These are phyloP conservation scores for Pseudocercospora musae DNA, from an alignment of 2,329 filamentous ascomycete genomes.

Conservation along the genomic window DNA sequence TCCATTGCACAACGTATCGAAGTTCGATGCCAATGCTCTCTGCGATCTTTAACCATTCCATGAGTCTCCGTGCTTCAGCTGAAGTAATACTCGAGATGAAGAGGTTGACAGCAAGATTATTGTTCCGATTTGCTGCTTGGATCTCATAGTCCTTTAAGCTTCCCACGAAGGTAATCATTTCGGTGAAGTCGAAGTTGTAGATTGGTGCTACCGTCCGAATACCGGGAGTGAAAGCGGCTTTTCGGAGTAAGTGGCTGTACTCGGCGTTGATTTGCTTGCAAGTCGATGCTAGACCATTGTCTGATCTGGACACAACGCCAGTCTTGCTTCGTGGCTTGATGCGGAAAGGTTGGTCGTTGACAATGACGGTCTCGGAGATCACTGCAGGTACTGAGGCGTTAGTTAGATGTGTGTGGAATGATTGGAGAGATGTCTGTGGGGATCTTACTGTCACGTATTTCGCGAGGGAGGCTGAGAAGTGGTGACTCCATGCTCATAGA, in stretches of 20 bases:
- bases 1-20: slow-evolving; percentile 20
- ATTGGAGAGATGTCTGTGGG: not conserved
- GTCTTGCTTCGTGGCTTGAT: slow-evolving; percentile 4
- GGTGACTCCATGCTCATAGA: slow-evolving; percentile 15
- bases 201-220: slow-evolving; percentile 14
- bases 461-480: slow-evolving; percentile 20
- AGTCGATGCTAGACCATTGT: slow-evolving; percentile 9
- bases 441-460: slow-evolving; percentile 21
- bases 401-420: not conserved
- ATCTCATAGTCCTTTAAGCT: slow-evolving; percentile 15
- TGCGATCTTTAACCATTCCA: slow-evolving; percentile 12
- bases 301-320: not conserved
- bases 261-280: slow-evolving; percentile 20
- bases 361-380: slow-evolving; percentile 19
- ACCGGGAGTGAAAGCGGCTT: slow-evolving; percentile 18
- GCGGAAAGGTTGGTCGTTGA: slow-evolving; percentile 19
- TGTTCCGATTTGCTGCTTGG: slow-evolving; percentile 13
- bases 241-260: slow-evolving; percentile 15
- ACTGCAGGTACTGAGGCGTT: slow-evolving; percentile 7
- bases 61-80: slow-evolving; percentile 4
- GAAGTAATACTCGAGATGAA: slow-evolving; percentile 4
- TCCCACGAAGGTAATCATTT: slow-evolving; percentile 15
- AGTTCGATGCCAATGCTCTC: slow-evolving; percentile 12
- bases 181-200: slow-evolving; percentile 20
- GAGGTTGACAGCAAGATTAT: slow-evolving; percentile 17